These are phyloP conservation scores for Neospermospora avenae DNA, from an alignment of 2,329 filamentous ascomycete genomes.

Conservation along the genomic window DNA sequence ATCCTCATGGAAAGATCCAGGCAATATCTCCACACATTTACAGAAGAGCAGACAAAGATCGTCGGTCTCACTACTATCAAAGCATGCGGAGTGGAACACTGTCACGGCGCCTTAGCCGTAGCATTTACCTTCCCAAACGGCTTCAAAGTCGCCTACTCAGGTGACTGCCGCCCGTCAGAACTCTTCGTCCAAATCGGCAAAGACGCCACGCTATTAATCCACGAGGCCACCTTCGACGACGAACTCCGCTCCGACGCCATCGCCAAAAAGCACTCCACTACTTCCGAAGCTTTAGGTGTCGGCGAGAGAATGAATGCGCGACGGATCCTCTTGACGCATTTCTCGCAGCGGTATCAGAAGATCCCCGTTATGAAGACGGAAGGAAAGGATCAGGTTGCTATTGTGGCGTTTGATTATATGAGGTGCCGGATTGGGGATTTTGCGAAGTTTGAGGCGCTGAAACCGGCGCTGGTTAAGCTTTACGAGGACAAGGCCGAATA, in stretches of 20 bases:
- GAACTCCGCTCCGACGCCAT: conserved; percentile 73
- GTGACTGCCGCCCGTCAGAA: conserved; percentile 80
- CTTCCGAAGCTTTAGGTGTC: conserved; percentile 77
- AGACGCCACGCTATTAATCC: conserved; percentile 79
- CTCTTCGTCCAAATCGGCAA: conserved; percentile 68
- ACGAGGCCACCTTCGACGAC: conserved; percentile 95
- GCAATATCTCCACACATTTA: conserved; percentile 34
- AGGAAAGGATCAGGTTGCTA: conserved; percentile 56
- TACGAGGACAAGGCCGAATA: conserved; percentile 42
- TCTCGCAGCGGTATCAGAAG: conserved; percentile 80
- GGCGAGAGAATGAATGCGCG: conserved; percentile 76
- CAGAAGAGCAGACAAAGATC: conserved; percentile 42
- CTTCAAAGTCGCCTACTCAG: conserved; percentile 89
- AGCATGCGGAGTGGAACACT: conserved; percentile 71
- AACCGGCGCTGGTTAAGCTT: conserved; percentile 56
- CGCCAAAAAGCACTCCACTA: conserved; percentile 89
- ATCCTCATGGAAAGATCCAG: conserved; percentile 20
- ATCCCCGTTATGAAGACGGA: conserved; percentile 39
- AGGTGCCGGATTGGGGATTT: conserved; percentile 68
- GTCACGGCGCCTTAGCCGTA: conserved; percentile 71
- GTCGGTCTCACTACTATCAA: conserved; percentile 66
- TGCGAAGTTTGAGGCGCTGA: conserved; percentile 59
- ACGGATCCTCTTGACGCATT: conserved; percentile 84
- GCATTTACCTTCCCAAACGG: conserved; percentile 74
- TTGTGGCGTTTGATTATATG: conserved; percentile 80